A percentile compares a stretch with the other conserved stretches of the same genome.
Conservation (phyloP, 2,329 filamentous ascomycete species). For the Cladophialophora carrionii region DNA sequence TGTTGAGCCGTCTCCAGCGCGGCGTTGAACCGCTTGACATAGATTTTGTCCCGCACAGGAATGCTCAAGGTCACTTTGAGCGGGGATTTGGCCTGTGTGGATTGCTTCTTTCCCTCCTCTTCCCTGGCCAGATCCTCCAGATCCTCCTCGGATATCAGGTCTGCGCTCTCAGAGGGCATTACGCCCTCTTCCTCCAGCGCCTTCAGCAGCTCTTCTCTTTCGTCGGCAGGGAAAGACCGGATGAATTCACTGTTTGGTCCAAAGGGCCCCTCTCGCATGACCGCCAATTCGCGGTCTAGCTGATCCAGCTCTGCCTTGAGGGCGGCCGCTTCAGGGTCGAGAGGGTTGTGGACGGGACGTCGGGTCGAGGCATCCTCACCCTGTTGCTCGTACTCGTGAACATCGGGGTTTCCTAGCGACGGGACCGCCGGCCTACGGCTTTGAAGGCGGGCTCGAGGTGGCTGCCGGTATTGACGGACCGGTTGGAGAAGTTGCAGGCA, state of each 20-base stretch:
- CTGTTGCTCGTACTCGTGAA: conserved; percentile 51
- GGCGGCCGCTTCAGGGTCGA: conserved; percentile 45
- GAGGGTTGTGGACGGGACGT: conserved; percentile 46
- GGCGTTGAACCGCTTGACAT: conserved; percentile 48
- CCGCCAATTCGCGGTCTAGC: conserved; percentile 47
- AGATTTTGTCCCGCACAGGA: conserved; percentile 45
- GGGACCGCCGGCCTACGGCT: conserved; percentile 12
- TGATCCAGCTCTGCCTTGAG: conserved; percentile 46
- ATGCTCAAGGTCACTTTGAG: conserved; percentile 44
- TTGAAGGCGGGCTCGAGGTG: conserved; percentile 25
- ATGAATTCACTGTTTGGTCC: conserved; percentile 51
- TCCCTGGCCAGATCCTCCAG: conserved; percentile 44
- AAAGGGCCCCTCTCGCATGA: conserved; percentile 49
- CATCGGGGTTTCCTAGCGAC: conserved; percentile 44
- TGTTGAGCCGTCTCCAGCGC: conserved; percentile 43
- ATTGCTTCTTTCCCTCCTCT: conserved; percentile 26
- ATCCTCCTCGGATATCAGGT: conserved; percentile 48
- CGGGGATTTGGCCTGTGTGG: conserved; percentile 13
- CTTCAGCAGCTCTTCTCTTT: conserved; percentile 48
- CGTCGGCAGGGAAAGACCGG: conserved; percentile 46
- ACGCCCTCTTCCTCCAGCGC: conserved; percentile 48
- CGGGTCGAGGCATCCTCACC: conserved; percentile 44
- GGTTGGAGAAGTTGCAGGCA: conserved; percentile 36
- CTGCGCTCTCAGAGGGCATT: conserved; percentile 40
- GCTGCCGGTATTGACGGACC: conserved; percentile 31